Base-by-base conservation (phyloP, 2,329 filamentous ascomycete genomes). In the Trichoderma cornu-damae region DNA sequence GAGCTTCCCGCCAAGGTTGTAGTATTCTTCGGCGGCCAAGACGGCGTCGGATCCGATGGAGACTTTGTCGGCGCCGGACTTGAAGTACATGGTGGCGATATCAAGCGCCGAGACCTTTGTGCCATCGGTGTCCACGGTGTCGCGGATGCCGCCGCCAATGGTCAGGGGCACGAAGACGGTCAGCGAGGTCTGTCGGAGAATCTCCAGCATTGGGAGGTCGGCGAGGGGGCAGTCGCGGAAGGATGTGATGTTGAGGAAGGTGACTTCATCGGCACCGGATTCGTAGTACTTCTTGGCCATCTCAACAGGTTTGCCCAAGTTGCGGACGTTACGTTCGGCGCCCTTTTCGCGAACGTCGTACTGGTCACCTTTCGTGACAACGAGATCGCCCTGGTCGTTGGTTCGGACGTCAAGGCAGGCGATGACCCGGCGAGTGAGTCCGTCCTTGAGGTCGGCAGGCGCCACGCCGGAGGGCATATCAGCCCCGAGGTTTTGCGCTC, bases 311-410 rank as follows among this genome's bases (percentile, higher is more conserved):
- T 99, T 99, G 63, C 94, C 94, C 3, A 99, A 80, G 72, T 99
- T 99, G 62, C 94, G 86, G 34, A 99, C 92, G 64, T 69, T 69
- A 55, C 82, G 79, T 58, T 78, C 77, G 12, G 75, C 78, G 20
- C 78, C 77, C 74, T 96, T 96, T 68, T 97, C 94, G 30, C 94
- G 89, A 6, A 99, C 94, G 68, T 99, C 94, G 75, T 99, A 99
- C 72, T 97, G 93, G 73, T 99, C 94, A 58, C 94, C 94, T 74
- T 99, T 99, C 12, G 94, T 99, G 35, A 99, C 94, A 0, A 99
- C 94, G 8, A 99, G 79, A 72, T 99, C 94, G 32, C 94, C 94
- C 60, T 88, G 80, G 71, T 99, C 94, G 72, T 99, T 99, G 53
- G 92, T 84, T 42, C 94, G 88, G 50, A 99, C 94, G 69, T 99